phyloP scores from a whole-genome alignment of 2,329 filamentous ascomycete genomes.

The Zopfia rhizophila region DNA sequence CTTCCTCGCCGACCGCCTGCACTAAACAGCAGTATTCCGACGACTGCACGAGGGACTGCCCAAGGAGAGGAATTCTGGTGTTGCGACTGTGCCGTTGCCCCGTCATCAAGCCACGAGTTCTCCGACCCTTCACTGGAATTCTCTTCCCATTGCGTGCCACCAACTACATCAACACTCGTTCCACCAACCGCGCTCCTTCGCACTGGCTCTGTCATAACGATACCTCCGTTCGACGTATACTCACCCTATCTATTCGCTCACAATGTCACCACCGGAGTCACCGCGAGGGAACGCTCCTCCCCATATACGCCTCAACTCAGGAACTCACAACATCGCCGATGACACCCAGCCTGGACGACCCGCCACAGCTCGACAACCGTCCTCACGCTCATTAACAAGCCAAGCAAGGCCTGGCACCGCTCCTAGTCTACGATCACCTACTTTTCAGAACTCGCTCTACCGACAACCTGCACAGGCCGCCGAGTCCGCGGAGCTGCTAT shows the following conservation, averaged over 20 bases:
- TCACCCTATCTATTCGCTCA: conserved; percentile 44
- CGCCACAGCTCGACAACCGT: conserved; percentile 51
- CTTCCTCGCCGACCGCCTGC: conserved; percentile 7
- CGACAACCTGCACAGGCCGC: conserved; percentile 40
- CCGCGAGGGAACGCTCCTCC: conserved; percentile 56
- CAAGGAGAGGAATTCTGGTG: conserved; percentile 23
- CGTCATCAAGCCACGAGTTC: conserved; percentile 31
- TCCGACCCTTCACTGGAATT: conserved; percentile 35
- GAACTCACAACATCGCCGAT: conserved; percentile 57
- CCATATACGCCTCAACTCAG: conserved; percentile 73
- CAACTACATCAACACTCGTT: conserved; percentile 41
- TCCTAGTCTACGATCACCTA: conserved; percentile 37
- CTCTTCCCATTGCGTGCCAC: conserved; percentile 39
- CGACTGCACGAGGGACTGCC: conserved; percentile 10
- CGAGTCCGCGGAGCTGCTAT: conserved; percentile 62
- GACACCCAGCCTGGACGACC: conserved; percentile 45
- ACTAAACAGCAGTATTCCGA: conserved; percentile 20
- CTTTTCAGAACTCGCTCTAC: conserved; percentile 45
- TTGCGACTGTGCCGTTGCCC: conserved; percentile 36
- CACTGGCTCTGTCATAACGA: conserved; percentile 35
- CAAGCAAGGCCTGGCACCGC: conserved; percentile 50
- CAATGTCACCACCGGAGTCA: conserved; percentile 34
- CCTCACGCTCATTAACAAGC: conserved; percentile 58
- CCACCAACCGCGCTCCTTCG: conserved; percentile 21
- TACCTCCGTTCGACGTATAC: conserved; percentile 28